A percentile compares a stretch with the other conserved stretches of the same genome.
Conservation (phyloP, 441 rosid genomes). For the Arabidopsis lyrata region DNA sequence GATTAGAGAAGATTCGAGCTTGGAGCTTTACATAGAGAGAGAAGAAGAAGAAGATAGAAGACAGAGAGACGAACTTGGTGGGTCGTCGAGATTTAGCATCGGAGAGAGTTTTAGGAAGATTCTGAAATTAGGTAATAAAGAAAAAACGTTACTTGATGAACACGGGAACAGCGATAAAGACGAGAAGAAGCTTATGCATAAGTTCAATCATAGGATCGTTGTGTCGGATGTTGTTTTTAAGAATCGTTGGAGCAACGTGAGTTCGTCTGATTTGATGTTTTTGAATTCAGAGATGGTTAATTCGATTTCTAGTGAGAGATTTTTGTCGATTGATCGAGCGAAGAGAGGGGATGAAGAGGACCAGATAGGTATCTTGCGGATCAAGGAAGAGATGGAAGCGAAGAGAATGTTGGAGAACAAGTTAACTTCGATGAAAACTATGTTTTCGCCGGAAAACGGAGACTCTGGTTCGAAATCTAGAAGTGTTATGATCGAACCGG, state of each 20-base stretch:
- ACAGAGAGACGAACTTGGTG: slow-evolving; percentile 39
- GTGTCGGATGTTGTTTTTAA: slow-evolving; percentile 70
- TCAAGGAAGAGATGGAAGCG: slow-evolving; percentile 61
- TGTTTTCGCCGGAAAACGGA: slow-evolving; percentile 41
- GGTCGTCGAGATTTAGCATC: slow-evolving; percentile 71
- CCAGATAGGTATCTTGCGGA: slow-evolving; percentile 46
- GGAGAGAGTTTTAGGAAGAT: slow-evolving; percentile 76
- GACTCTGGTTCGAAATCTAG: slow-evolving; percentile 48
- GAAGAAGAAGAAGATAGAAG: slow-evolving; percentile 57
- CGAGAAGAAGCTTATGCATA: slow-evolving; percentile 52
- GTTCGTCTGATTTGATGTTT: slow-evolving; percentile 81
- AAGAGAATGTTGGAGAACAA: slow-evolving; percentile 63
- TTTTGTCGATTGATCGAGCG: slow-evolving; percentile 45
- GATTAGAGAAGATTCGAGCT: slow-evolving; percentile 54
- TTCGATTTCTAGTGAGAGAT: slow-evolving; percentile 60
- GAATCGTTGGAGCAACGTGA: slow-evolving; percentile 90
- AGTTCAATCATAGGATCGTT: slow-evolving; percentile 71
- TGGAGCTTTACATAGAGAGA: slow-evolving; percentile 74
- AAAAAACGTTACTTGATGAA: slow-evolving; percentile 47
- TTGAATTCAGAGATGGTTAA: slow-evolving; percentile 78
- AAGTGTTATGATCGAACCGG: slow-evolving; percentile 41
- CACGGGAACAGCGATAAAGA: slow-evolving; percentile 43
- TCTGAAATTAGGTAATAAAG: slow-evolving; percentile 45
- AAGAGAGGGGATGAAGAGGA: slow-evolving; percentile 36
- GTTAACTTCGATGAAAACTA: slow-evolving; percentile 33